Evolutionary conservation across 176 grass and related monocot genomes (phyloP).

Genomic region (Poa pratensis): DNA sequence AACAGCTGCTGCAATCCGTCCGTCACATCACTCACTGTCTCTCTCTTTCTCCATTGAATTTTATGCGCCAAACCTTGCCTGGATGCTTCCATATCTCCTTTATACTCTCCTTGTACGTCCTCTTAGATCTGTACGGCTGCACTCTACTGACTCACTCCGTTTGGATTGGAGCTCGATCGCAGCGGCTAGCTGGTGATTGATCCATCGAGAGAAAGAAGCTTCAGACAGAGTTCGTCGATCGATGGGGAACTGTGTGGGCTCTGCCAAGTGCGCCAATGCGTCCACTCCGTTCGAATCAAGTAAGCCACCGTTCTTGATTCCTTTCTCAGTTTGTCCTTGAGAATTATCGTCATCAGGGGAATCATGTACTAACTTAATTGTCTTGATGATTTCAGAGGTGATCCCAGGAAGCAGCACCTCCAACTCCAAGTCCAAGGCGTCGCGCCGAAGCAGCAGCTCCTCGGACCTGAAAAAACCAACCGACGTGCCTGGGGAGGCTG

Average conservation of each 20-base stretch:
- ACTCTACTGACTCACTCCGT: neutral
- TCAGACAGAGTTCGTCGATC: neutral
- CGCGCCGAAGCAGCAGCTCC: slow-evolving; percentile 6
- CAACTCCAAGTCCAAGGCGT: slow-evolving; percentile 39
- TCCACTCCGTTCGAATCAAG: slow-evolving; percentile 63
- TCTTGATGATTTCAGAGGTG: slow-evolving; percentile 42
- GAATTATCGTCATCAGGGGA: neutral
- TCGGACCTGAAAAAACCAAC: neutral
- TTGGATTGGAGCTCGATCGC: neutral
- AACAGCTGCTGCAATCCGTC: neutral
- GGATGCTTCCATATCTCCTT: neutral
- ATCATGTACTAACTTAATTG: neutral
- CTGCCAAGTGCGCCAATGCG: slow-evolving; percentile 59
- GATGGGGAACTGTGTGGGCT: slow-evolving; percentile 79
- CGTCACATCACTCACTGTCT: neutral
- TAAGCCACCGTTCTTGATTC: neutral
- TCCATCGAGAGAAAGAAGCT: neutral
- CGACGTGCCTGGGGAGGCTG: neutral
- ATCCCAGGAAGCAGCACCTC: slow-evolving; percentile 36
- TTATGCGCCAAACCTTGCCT: neutral
- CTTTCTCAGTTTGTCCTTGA: neutral
- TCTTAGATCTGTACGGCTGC: neutral
- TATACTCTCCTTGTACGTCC: neutral
- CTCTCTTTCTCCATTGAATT: slow-evolving; percentile 27
- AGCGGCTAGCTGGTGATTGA: no score